Evolutionary conservation across 2,329 filamentous ascomycete species (phyloP), one percentile per base, ranked within the genome.

Genomic region (Colletotrichum limetticola): DNA sequence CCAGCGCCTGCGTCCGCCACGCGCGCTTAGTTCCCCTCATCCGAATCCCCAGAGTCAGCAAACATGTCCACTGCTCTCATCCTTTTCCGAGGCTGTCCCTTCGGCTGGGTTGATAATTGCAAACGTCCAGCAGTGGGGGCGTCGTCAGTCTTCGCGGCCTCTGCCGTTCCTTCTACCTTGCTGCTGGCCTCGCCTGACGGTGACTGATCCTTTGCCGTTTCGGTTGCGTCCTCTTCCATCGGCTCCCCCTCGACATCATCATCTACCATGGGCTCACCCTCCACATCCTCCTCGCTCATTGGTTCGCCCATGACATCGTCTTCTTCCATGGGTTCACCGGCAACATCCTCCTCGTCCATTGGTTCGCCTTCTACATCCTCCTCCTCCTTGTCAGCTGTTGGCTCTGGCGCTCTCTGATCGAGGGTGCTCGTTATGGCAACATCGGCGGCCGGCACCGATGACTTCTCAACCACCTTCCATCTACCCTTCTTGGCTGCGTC

Each of bases 11-110:
- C 26, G 28, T 66, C 56, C 56, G 55, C 66, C 46, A 55, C 66
- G 57, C 30, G 49, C 46, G 28, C 35, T 58, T 71, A 80, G 66
- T 77, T 76, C 55, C 75, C 78, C 32, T 77, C 79, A n/a, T 85
- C 83, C 35, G 81, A 84, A 53, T 82, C 88, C 76, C 93, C 93
- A 5, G 92, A 93, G 80, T 93, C 93, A 12, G 93, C 94, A 89
- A 97, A 97, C 94, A 97, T 95, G 79, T 97, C 94, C 76, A 93
- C 93, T 5, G 94, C 94, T 76, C 91, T 91, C 82, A 94, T 92
- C 74, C 93, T 88, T 79, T 89, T 92, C 77, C 89, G 86, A 75
- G 85, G 78, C 70, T 81, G 82, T 59, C 77, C 78, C 68, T 74
- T 71, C 52, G 75, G 75, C 52, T 77, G 77, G 16, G 78, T 68